Percentiles rank a stretch among this genome's conserved stretches.
These are phyloP conservation scores for Acanthamoeba lugdunensis DNA, from an alignment of 208 protist species.

Conservation along the genomic window DNA sequence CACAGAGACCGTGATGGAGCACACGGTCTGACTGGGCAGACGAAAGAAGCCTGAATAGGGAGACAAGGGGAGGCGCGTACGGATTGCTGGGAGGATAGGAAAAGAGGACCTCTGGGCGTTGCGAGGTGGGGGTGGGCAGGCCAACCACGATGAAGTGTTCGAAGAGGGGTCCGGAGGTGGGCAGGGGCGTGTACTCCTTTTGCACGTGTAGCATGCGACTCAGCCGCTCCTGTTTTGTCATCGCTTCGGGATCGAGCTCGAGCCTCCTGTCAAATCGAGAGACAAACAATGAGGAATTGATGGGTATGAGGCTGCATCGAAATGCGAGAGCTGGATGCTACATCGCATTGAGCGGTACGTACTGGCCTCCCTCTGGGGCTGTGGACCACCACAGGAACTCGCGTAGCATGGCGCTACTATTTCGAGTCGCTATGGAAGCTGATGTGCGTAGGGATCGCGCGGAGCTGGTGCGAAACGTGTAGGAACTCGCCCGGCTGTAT, in stretches of 20 bases:
- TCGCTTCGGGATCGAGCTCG: slow-evolving; percentile 63
- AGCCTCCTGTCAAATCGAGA: background rate
- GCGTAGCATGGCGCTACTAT: background rate
- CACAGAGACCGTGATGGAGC: background rate
- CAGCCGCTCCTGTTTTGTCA: slow-evolving; percentile 54
- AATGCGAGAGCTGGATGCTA: background rate
- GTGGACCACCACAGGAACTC: slow-evolving; percentile 50
- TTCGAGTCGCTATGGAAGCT: background rate
- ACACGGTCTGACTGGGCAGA: no score
- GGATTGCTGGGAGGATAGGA: slow-evolving; percentile 41
- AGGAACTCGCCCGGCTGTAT: slow-evolving; percentile 29
- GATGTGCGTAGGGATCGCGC: background rate
- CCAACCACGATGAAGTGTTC: slow-evolving; percentile 68
- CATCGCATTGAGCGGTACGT: background rate
- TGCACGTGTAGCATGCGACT: slow-evolving; percentile 61
- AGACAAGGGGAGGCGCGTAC: background rate
- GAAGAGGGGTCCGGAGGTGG: slow-evolving; percentile 7
- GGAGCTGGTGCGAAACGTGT: slow-evolving; percentile 3
- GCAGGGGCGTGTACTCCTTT: background rate
- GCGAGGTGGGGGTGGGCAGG: background rate
- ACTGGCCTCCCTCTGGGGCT: slow-evolving; percentile 2
- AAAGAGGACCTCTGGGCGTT: slow-evolving; percentile 35
- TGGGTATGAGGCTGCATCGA: background rate
- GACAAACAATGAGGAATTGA: background rate
- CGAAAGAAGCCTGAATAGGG: background rate